A percentile compares a stretch with the other conserved stretches of the same genome.
Conservation (phyloP, 73 alveolate species). For the Chromera velia region DNA sequence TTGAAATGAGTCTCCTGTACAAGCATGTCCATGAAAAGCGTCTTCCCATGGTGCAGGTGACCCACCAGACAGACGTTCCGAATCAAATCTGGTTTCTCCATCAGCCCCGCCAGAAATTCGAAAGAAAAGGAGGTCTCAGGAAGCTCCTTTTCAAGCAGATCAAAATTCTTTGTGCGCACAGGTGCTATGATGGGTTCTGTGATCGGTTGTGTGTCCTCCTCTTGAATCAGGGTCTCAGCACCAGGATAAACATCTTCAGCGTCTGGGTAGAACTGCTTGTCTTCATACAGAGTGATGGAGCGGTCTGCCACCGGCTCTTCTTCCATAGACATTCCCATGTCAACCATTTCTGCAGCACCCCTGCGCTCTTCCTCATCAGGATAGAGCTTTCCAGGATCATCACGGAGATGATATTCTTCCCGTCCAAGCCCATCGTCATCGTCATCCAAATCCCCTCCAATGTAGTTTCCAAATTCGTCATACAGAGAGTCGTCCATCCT, state of each 20-base stretch:
- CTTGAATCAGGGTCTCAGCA: constrained; percentile 91
- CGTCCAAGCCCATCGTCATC: constrained; percentile 61
- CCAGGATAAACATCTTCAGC: constrained; percentile 86
- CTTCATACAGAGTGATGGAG: constrained; percentile 50
- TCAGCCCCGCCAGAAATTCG: constrained; percentile 81
- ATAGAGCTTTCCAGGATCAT: constrained; percentile 11
- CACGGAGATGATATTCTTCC: constrained; percentile 50
- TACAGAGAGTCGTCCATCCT: constrained; percentile 87
- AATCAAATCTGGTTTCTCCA: constrained; percentile 82
- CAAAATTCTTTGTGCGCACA: constrained; percentile 76
- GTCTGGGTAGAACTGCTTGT: constrained; percentile 78
- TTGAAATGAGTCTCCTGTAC: constrained; percentile 82
- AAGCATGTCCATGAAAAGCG: constrained; percentile 88
- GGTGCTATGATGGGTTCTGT: constrained; percentile 98
- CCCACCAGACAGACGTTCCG: constrained; percentile 94
- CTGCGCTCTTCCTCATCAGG: constrained; percentile 21
- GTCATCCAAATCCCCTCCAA: constrained; percentile 76
- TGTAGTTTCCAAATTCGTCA: constrained; percentile 98
- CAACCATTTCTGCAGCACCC: not conserved
- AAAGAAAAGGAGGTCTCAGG: constrained; percentile 81
- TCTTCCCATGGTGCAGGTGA: constrained; percentile 96
- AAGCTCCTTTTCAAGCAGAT: constrained; percentile 65
- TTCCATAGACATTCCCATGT: not conserved
- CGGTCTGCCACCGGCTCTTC: constrained; percentile 35
- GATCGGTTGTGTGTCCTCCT: constrained; percentile 97